Evolutionary conservation across 768 basidiomycete species (phyloP).

Genomic region (Cystobasidiopsis lactophilus): DNA sequence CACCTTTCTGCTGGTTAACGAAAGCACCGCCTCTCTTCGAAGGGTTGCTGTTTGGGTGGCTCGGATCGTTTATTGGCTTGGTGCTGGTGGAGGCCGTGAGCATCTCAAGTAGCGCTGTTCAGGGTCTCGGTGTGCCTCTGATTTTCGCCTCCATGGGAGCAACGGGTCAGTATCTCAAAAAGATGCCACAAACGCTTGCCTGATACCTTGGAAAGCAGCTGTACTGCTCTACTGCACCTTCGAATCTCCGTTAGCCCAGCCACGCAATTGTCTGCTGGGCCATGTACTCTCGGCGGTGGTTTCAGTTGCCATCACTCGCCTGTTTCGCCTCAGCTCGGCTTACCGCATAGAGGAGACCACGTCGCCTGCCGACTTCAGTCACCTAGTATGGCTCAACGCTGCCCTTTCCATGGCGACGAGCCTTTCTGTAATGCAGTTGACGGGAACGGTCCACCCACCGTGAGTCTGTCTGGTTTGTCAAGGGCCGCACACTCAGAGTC

Average conservation of each 20-base stretch:
- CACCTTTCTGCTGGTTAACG: too few species aligned
- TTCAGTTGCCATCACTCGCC: constrained; percentile 2
- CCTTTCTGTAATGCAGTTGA: constrained; percentile 7
- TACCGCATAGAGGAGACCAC: not conserved
- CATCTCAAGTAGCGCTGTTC: too few species aligned
- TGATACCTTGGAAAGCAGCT: too few species aligned
- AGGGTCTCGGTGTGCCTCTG: too few species aligned
- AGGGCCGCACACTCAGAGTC: not conserved
- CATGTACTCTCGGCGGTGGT: constrained; percentile 3
- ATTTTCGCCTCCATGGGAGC: too few species aligned
- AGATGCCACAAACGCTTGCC: too few species aligned
- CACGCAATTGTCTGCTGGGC: constrained; percentile 4
- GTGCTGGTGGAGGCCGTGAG: too few species aligned
- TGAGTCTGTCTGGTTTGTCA: not conserved
- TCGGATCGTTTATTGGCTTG: too few species aligned
- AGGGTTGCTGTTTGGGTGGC: too few species aligned
- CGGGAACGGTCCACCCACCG: constrained; percentile 10
- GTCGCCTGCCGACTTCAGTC: constrained; percentile 3
- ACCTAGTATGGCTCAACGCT: constrained; percentile 8
- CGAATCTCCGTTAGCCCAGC: constrained; percentile 9
- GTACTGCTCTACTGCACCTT: constrained; percentile 5
- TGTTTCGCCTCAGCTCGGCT: constrained; percentile 1
- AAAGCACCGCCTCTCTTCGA: too few species aligned
- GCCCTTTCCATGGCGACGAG: constrained; percentile 3
- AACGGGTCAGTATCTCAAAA: too few species aligned